These are phyloP conservation scores for Hygrophila difformis DNA, from an alignment of 257 asterid genomes.

Conservation along the genomic window DNA sequence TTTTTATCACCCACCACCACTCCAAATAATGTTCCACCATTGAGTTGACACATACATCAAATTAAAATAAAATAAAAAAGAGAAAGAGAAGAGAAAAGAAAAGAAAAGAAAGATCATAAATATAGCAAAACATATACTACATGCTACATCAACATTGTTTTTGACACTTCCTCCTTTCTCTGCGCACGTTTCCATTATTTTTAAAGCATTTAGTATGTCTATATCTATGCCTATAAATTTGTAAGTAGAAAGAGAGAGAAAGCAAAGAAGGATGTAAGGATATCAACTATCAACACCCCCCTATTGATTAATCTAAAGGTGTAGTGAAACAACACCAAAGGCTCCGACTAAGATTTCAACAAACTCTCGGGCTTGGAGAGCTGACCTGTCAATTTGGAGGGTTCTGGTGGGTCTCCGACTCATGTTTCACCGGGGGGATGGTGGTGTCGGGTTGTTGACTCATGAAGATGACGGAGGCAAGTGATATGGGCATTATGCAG, in stretches of 20 bases:
- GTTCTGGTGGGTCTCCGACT: conserved; percentile 52
- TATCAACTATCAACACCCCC: too few relatives aligned
- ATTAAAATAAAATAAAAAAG: too few relatives aligned
- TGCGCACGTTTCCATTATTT: too few relatives aligned
- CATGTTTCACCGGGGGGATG: conserved; percentile 51
- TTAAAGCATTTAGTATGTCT: too few relatives aligned
- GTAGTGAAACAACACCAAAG: too few relatives aligned
- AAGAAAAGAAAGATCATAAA: too few relatives aligned
- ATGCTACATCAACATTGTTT: too few relatives aligned
- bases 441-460: conserved; percentile 63
- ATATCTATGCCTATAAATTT: too few relatives aligned
- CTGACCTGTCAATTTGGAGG: conserved; percentile 3
- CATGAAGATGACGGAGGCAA: conserved; percentile 82
- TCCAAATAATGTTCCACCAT: conserved; percentile 9
- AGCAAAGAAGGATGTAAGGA: conserved; percentile 23
- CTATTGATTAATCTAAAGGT: too few relatives aligned
- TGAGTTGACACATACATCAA: too few relatives aligned
- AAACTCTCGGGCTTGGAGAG: conserved; percentile 11
- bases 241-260: neutral
- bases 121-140: too few relatives aligned
- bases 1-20: conserved; percentile 53
- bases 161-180: too few relatives aligned
- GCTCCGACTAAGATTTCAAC: conserved; percentile 53
- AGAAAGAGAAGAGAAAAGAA: conserved; percentile 19
- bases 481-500: conserved; percentile 91